A percentile compares a stretch with the other conserved stretches of the same genome.
Conservation (phyloP, 805 yeast genomes). For the Metschnikowia reukaufii region DNA sequence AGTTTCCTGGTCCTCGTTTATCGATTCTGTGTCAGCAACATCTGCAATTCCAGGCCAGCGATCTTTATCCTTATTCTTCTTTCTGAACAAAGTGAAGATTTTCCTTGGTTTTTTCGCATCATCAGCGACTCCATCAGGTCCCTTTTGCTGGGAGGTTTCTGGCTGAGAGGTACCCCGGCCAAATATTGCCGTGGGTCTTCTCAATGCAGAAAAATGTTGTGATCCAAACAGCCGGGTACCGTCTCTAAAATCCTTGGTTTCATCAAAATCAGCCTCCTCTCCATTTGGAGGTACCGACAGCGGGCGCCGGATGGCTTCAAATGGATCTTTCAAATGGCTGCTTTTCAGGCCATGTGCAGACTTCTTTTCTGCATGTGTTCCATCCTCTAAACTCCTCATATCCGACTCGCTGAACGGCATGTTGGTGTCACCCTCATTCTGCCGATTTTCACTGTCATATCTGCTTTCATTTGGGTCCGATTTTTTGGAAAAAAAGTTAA, state of each 20-base stretch:
- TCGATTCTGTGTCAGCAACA: constrained; percentile 16
- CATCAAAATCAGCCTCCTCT: constrained; percentile 4
- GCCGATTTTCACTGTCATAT: constrained; percentile 32
- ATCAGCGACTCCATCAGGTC: constrained; percentile 18
- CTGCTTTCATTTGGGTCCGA: constrained; percentile 35
- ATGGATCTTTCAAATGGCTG: not conserved
- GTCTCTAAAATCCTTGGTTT: not conserved
- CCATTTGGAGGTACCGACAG: constrained; percentile 8
- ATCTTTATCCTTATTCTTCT: constrained; percentile 26
- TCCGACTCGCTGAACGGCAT: constrained; percentile 19
- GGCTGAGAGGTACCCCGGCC: constrained; percentile 11
- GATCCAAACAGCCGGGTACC: constrained; percentile 11
- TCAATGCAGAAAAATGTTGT: constrained; percentile 13
- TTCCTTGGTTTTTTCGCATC: constrained; percentile 21
- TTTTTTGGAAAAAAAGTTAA: constrained; percentile 28
- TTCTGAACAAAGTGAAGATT: constrained; percentile 27
- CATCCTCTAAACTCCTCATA: constrained; percentile 13
- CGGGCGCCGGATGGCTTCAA: not conserved
- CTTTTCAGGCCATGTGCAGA: not conserved
- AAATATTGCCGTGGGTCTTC: constrained; percentile 14
- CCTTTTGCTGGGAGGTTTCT: constrained; percentile 8
- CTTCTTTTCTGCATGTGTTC: constrained; percentile 1
- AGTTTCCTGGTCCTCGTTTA: constrained; percentile 29
- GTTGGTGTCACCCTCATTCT: constrained; percentile 24
- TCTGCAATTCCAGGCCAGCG: constrained; percentile 19